Conservation (phyloP, 106 monocot genomes). For the Allium sativum region DNA sequence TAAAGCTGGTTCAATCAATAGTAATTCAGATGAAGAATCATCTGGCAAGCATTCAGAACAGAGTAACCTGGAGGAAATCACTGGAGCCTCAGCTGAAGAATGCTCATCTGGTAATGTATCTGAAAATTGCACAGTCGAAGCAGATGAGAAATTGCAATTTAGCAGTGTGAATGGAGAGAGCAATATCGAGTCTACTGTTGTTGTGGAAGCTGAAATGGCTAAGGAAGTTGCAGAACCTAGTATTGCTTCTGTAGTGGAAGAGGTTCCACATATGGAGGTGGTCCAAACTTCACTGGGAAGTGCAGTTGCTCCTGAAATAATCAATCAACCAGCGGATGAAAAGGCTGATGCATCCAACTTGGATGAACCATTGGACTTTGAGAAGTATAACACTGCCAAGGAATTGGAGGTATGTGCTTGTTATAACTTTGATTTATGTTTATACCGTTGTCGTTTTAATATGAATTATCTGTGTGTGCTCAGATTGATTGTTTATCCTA, state of each 20-base stretch:
- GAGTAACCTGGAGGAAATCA: constrained; percentile 53
- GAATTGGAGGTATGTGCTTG: constrained; percentile 64
- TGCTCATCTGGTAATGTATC: constrained; percentile 16
- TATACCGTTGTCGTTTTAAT: no score
- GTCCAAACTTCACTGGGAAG: constrained; percentile 1
- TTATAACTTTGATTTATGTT: neutral
- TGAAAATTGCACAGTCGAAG: constrained; percentile 35
- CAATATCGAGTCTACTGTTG: constrained; percentile 24
- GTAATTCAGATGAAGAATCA: constrained; percentile 42
- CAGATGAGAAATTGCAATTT: constrained; percentile 8
- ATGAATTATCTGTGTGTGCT: no score
- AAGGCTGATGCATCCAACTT: constrained; percentile 1
- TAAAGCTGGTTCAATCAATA: constrained; percentile 12
- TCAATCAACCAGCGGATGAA: constrained; percentile 1
- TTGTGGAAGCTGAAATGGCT: constrained; percentile 13
- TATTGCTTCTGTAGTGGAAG: constrained; percentile 14
- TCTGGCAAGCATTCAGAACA: constrained; percentile 35
- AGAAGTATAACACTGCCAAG: constrained; percentile 32
- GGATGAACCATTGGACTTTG: constrained; percentile 46
- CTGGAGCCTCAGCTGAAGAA: constrained; percentile 4
- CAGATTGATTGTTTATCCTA: no score
- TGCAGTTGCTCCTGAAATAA: constrained; percentile 2
- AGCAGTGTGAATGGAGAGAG: constrained; percentile 13
- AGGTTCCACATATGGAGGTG: constrained; percentile 10
- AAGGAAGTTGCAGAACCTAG: constrained; percentile 9